Conservation (phyloP, 371 early-diverging fungal genomes). For the Actinomucor elegans region DNA sequence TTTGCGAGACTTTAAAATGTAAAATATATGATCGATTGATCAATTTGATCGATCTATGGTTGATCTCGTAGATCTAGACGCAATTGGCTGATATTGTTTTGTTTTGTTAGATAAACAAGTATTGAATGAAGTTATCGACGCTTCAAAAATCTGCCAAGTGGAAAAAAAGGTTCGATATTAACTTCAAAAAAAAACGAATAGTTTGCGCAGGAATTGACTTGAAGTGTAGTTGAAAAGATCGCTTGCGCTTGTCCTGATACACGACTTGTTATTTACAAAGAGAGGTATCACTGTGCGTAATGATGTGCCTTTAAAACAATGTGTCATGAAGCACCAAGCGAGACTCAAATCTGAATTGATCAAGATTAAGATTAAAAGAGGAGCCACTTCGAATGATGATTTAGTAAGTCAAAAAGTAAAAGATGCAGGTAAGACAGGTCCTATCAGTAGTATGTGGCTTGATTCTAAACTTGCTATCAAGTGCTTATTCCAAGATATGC, state of each 20-base stretch:
- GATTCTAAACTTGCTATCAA: not conserved
- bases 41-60: too few species aligned
- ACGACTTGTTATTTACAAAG: slow-evolving; percentile 82
- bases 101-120: slow-evolving; percentile 51
- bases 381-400: slow-evolving; percentile 65
- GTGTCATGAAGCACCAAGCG: slow-evolving; percentile 66
- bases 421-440: slow-evolving; percentile 39
- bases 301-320: slow-evolving; percentile 62
- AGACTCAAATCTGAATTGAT: slow-evolving; percentile 76
- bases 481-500: slow-evolving; percentile 73
- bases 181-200: too few species aligned
- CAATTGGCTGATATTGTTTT: not conserved
- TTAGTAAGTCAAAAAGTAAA: slow-evolving; percentile 63
- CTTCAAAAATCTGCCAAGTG: slow-evolving; percentile 43
- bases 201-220: too few species aligned
- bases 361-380: slow-evolving; percentile 68
- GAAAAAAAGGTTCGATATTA: slow-evolving; percentile 62
- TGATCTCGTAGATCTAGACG: not conserved
- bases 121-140: slow-evolving; percentile 55
- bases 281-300: slow-evolving; percentile 68
- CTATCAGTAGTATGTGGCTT: not conserved
- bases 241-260: slow-evolving; percentile 67
- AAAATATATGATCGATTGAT: too few species aligned
- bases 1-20: slow-evolving; percentile 94
- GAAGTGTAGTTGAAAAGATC: slow-evolving; percentile 38